Evolutionary conservation across 108 stramenopile species (phyloP), one percentile per base, ranked within the genome.

Genomic region (Nitzschia sp.): DNA sequence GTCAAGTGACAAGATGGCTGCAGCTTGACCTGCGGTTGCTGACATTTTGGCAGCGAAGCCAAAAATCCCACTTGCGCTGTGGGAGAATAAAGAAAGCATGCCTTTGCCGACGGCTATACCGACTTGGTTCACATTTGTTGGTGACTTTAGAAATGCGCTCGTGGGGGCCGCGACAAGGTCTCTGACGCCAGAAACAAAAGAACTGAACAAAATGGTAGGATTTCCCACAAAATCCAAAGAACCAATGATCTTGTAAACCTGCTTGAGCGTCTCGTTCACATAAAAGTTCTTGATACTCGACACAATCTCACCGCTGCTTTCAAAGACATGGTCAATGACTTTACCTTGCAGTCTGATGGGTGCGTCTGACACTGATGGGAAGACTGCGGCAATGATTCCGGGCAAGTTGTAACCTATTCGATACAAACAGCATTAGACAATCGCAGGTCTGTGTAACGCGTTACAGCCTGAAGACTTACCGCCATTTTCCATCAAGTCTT

Each of bases 181-280:
- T 28, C 86, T 80, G 23, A 97, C 90, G 11, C 98, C 98, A 54
- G 92, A 86, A 19, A 88, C 75, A 49, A 98, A 81, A 6, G 86
- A 90, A 32, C 77, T 96, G 46, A 97, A 65, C 3, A 96, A 70
- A 61, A 92, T 94, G 3, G 92, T 85, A 1, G 98, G 98, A 56
- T 97, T 97, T 0, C 98, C 97, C 58, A 98, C 85, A 69, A 98
- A 91, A 70, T 98, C 98, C 24, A 97, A 66, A 13, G 94, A 94
- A 8, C 96, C 98, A 13, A 97, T 82, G 48, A 98, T 94, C 64
- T 95, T 97, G 75, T 97, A 97, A 36, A 98, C 81, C 77, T 98
- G 98, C 59, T 81, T 82, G 72, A 98, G 68, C 11, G 85, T 86
- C 59, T 90, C 90, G 47, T 87, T 84, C 19, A 80, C 73, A 68